Base-by-base conservation (phyloP, 345 rosid species). In the Atalantia buxifolia region DNA sequence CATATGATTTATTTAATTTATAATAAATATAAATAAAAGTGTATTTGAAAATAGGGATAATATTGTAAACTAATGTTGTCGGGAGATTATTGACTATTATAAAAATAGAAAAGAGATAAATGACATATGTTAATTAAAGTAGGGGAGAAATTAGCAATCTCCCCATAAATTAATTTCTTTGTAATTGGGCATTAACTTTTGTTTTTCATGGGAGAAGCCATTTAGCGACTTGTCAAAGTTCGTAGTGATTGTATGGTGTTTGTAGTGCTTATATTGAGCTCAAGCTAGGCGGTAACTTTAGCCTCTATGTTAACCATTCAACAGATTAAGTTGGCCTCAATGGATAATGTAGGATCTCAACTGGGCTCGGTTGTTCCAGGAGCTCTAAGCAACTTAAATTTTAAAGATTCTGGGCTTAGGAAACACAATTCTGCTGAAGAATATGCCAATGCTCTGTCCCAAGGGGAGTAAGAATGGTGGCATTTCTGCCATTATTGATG, bases 151-250 rank as follows among this genome's bases (percentile, higher is more conserved):
- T 35, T 35, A 35, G 36, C 36, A 35, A 35, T 35, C 36, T 35
- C 7, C 36, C 7, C 18, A 45, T 0, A 12, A 45, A 45, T 45
- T 45, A 45, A 13, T 45, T 13, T 12, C 50, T 45, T 45, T 13
- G 16, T 45, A 45, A 45, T 13, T 45, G 4, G 18, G 18, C 50
- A 45, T 45, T 13, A 13, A 45, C 13, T 45, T 45, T 45, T 53
- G 7, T 53, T 18, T 48, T 16, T 16, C 75, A 71, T 21, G 64
- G 21, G 48, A 71, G 16, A 71, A 5, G 27, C 69, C 86, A n/a
- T 42, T 68, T 25, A 88, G 87, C 82, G 81, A 81, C 45, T 84
- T 81, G 33, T 60, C 85, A 48, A 84, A 77, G 59, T 83, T 88
- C 65, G 78, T 86, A 53, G 82, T 84, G 67, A 10, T 72, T 1